Evolutionary conservation across 208 protist genomes (phyloP).

Genomic region (Vickermania ingenoplastis): DNA sequence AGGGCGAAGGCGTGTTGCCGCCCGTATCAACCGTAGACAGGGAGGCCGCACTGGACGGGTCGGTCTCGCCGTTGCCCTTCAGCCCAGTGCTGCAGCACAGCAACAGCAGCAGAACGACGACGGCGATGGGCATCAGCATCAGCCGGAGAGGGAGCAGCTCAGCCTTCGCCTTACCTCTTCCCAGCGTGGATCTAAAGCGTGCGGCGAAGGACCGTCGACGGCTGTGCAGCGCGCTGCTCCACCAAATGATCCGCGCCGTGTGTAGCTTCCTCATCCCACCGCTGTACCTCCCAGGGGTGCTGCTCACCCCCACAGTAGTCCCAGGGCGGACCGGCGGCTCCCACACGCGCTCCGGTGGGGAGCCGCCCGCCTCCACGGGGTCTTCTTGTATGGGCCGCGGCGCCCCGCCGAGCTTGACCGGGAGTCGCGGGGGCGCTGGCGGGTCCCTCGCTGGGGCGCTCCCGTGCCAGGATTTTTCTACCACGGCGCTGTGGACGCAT

Average conservation of each 20-base stretch:
- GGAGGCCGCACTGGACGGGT: too few species aligned
- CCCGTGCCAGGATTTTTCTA: constrained; percentile 3
- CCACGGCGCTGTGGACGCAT: constrained; percentile 44
- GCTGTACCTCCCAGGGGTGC: not conserved
- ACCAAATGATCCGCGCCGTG: constrained; percentile 54
- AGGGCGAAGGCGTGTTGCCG: not conserved
- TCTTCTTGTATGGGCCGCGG: not conserved
- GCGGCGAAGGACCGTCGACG: constrained; percentile 5
- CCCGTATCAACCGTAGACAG: not conserved
- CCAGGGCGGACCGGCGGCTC: not conserved
- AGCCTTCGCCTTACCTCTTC: too few species aligned
- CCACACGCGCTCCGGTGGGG: not conserved
- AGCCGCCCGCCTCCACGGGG: not conserved
- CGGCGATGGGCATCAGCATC: not conserved
- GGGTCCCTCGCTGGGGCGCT: not conserved
- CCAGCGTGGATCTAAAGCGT: too few species aligned
- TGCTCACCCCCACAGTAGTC: not conserved
- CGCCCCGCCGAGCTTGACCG: not conserved
- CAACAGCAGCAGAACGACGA: too few species aligned
- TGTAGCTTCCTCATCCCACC: constrained; percentile 47
- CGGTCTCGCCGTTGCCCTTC: too few species aligned
- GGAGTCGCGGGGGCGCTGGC: not conserved
- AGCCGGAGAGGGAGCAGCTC: too few species aligned
- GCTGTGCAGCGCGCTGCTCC: constrained; percentile 56
- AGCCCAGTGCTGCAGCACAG: not conserved